Evolutionary conservation across 2,329 filamentous ascomycete genomes (phyloP).

Genomic region (Calonectria hawksworthii): DNA sequence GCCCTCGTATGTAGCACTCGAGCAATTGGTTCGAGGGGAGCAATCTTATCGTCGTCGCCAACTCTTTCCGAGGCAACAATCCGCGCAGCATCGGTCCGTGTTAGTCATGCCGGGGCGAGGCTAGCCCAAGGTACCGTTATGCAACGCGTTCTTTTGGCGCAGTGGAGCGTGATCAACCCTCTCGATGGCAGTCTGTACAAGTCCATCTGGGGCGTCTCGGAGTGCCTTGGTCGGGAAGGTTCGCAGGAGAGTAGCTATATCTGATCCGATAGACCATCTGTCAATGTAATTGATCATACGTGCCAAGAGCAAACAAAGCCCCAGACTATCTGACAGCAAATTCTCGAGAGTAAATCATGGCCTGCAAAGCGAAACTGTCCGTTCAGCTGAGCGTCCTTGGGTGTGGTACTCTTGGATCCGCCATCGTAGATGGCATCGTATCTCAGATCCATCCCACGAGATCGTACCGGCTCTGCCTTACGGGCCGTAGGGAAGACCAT

Average conservation of each 20-base stretch:
- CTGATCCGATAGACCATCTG: neutral
- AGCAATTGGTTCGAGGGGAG: neutral
- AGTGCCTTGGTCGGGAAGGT: neutral
- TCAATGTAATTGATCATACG: neutral
- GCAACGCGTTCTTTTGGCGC: neutral
- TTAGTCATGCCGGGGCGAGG: neutral
- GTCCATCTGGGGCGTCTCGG: neutral
- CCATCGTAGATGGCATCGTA: conserved; percentile 4
- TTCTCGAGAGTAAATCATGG: neutral
- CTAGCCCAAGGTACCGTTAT: neutral
- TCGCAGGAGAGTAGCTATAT: neutral
- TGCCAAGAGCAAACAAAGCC: neutral
- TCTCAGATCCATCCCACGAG: neutral
- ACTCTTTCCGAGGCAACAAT: neutral
- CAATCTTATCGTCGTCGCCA: neutral
- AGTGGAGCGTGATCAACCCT: neutral
- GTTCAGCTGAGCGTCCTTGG: conserved; percentile 5
- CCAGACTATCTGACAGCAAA: neutral
- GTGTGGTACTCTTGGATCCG: neutral
- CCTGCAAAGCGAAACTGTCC: neutral
- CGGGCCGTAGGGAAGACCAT: neutral
- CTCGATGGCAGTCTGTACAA: neutral
- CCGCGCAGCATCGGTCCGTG: neutral
- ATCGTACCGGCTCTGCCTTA: neutral
- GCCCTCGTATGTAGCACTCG: neutral